phyloP scores from a whole-genome alignment of 2,329 filamentous ascomycete species.

The Talaromyces sp. region DNA sequence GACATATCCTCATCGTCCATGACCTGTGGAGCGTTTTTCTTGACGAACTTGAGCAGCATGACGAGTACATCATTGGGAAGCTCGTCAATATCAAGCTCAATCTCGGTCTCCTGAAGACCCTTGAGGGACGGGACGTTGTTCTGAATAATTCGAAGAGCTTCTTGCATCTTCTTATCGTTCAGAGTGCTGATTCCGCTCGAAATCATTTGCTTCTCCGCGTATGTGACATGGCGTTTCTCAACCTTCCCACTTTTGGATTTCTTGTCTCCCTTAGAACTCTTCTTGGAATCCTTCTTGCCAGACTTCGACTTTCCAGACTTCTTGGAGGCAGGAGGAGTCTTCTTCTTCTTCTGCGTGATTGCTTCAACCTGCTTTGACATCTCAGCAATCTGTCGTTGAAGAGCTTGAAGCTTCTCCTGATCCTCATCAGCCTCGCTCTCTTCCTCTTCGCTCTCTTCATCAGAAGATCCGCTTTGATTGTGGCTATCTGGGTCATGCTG shows the following conservation, averaged over 20 bases:
- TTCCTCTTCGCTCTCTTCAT: constrained; percentile 71
- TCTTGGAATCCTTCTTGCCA: constrained; percentile 46
- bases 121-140: constrained; percentile 72
- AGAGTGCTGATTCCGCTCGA: constrained; percentile 80
- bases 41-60: constrained; percentile 47
- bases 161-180: constrained; percentile 71
- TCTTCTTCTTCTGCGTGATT: constrained; percentile 59
- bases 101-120: constrained; percentile 48
- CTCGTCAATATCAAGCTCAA: constrained; percentile 50
- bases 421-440: constrained; percentile 62
- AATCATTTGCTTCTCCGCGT: constrained; percentile 86
- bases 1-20: constrained; percentile 37
- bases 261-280: constrained; percentile 58
- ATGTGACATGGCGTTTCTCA: constrained; percentile 64
- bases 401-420: constrained; percentile 60
- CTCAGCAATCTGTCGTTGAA: constrained; percentile 70
- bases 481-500: constrained; percentile 67
- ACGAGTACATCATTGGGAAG: constrained; percentile 47
- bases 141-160: constrained; percentile 86
- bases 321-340: constrained; percentile 52
- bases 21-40: constrained; percentile 45
- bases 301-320: constrained; percentile 46
- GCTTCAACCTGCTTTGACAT: constrained; percentile 65
- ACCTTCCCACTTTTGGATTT: constrained; percentile 38
- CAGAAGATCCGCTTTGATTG: constrained; percentile 62